A percentile compares a stretch with the other conserved stretches of the same genome.
These are phyloP conservation scores for Xylaria sp. DNA, from an alignment of 2,329 filamentous ascomycete species.

Conservation along the genomic window DNA sequence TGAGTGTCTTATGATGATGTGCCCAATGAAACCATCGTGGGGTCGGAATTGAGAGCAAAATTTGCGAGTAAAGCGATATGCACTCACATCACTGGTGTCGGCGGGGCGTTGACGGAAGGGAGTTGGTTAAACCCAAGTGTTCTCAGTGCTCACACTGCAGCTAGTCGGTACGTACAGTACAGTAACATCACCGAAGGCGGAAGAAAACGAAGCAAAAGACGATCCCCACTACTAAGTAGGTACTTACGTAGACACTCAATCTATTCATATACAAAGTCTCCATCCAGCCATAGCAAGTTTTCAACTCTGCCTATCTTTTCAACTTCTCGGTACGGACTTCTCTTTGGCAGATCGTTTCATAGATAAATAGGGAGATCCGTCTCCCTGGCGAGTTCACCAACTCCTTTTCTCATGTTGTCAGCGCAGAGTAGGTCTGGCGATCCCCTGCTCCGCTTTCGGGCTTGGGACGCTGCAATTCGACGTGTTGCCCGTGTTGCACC, in stretches of 20 bases:
- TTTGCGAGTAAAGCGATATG: slow-evolving; percentile 9
- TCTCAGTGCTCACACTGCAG: no score
- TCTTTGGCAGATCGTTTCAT: slow-evolving; percentile 1
- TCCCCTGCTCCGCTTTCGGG: slow-evolving; percentile 35
- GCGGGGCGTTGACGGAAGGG: slow-evolving; percentile 2
- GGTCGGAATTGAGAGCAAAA: neutral
- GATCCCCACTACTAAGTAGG: neutral
- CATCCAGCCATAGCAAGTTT: neutral
- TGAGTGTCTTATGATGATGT: neutral
- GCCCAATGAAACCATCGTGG: slow-evolving; percentile 30
- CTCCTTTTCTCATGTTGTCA: neutral
- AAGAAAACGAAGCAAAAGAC: slow-evolving; percentile 6
- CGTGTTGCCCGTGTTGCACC: slow-evolving; percentile 16
- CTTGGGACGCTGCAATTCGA: slow-evolving; percentile 20
- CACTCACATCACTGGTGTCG: slow-evolving; percentile 4
- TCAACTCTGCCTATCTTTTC: neutral
- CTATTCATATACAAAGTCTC: neutral
- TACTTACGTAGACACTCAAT: neutral
- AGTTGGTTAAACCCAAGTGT: no score
- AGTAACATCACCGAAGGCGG: neutral
- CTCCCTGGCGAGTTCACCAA: neutral
- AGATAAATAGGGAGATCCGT: slow-evolving; percentile 3
- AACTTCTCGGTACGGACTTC: neutral
- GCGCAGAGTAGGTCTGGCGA: slow-evolving; percentile 23
- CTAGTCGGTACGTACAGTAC: neutral